Evolutionary conservation across 306 rosid genomes (phyloP), one percentile per base, ranked within the genome.

Genomic region (Begonia masoniana): DNA sequence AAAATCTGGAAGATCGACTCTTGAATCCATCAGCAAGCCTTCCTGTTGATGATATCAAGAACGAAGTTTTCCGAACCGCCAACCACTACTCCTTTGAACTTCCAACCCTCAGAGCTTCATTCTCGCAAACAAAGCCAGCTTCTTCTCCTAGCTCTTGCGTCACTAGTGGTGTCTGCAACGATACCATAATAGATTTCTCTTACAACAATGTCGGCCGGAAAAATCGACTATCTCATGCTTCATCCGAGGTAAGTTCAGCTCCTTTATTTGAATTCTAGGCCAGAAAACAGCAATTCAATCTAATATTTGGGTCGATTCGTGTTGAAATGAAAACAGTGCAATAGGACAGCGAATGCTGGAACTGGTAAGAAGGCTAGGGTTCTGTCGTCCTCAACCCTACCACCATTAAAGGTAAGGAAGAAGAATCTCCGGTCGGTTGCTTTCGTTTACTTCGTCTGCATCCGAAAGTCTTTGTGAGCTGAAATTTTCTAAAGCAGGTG

Each of bases 331-430:
- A 49, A 52, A 26, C 39, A 91, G 96, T 75, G 87, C 56, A 83
- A 92, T 62, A 84, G 87, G 68, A 65, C 69, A 58, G 68, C 53
- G 63, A 68, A 51, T 63, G 93, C 85, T 60, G 95, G 95, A 77
- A 77, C 93, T 56, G 31, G 54, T 23, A 92, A 92, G 78, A 92
- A 87, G 76, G 95, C 99, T 66, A 86, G 95, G 87, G 84, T 83
- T 92, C 96, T 81, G 49, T 61, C 79, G 11, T 74, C 88, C 52
- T 74, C 96, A 70, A 61, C 71, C 64, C 96, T 77, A 41, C 43
- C 88, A 42, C 84, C 87, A 42, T 78, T 92, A 75, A 92, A 86
- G 93, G 99, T 92, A 76, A 45, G 49, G 41, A 3, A 43, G 15
- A 56, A 15, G 39, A 57, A 57, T 16, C 13, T 23, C 23, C 10